Percentiles rank a stretch among this genome's conserved stretches.
Evolutionary conservation across 2,329 filamentous ascomycete species (phyloP).

Genomic region (Epichloe scottii): DNA sequence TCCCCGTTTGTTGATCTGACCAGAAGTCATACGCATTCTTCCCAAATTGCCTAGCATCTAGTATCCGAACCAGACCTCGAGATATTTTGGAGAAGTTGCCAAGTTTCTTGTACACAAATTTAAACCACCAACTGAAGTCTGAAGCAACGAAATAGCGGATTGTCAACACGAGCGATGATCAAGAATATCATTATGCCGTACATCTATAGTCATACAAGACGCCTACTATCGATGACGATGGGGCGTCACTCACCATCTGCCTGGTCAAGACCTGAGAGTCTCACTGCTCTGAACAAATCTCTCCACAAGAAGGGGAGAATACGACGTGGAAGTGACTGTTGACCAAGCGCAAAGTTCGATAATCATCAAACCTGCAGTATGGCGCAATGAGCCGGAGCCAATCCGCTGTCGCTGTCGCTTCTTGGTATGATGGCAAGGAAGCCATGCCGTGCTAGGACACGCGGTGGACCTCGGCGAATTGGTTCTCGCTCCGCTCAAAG

Average conservation of each 20-base stretch:
- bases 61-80: constrained; percentile 29
- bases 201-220: too few relatives aligned
- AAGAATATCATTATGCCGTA: not conserved
- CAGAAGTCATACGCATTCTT: constrained; percentile 28
- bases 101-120: constrained; percentile 31
- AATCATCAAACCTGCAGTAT: constrained; percentile 29
- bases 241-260: constrained; percentile 28
- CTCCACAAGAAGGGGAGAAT: constrained; percentile 43
- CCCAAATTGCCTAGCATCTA: constrained; percentile 36
- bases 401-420: constrained; percentile 33
- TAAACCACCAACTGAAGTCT: constrained; percentile 38
- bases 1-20: constrained; percentile 24
- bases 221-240: not conserved
- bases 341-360: constrained; percentile 35
- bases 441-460: constrained; percentile 12
- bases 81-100: constrained; percentile 22
- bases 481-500: not conserved
- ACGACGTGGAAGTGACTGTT: constrained; percentile 31
- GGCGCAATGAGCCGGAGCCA: constrained; percentile 37
- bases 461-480: not conserved
- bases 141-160: not conserved
- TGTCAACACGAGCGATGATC: not conserved
- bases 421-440: constrained; percentile 37
- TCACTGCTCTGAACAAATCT: constrained; percentile 30
- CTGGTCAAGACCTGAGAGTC: constrained; percentile 28